Evolutionary conservation across 805 yeast genomes (phyloP), one percentile per base, ranked within the genome.

Genomic region (Soucietia sequanensis): DNA sequence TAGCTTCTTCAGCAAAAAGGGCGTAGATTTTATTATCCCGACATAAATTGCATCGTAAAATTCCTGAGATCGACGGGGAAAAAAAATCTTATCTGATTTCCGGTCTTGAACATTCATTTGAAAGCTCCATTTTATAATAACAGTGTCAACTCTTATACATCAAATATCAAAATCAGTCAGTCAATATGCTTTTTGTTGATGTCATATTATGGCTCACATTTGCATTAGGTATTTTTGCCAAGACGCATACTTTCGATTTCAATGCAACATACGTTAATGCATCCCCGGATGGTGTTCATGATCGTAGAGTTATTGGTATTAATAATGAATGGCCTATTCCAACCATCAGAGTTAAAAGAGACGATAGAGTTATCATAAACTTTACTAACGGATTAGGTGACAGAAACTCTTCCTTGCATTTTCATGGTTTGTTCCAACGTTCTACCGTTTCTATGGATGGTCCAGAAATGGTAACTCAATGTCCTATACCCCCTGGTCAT

Each of bases 241-340:
- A 55, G 25, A 57, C 63, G 10, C 71, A 60, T 35, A 48, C 48
- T 31, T 67, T 45, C 35, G 43, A 58, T 44, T 68, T 67, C 48
- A 62, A 65, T 38, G 60, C 59, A 11, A 47, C 62, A n/a, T 64
- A 62, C 41, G 61, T 66, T 2, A 26, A 24, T 5, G 75, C 74
- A 30, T 76, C 73, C 49, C 84, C 85, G 1, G 87, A 81, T 42
- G 84, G 84, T 4, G 45, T 58, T 16, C 49, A 49, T 28, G 69
- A 63, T 35, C 58, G 87, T 24, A 56, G 64, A 24, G 75, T 79
- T 28, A 73, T 82, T 17, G 81, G 81, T 2, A 70, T 81, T 57
- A 82, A 82, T 50, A 54, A 56, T 37, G 43, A 62, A 33, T 68
- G 73, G 73, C 75, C 75, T 1, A 43, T 59, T 28, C 75, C 75